Percentiles rank a stretch among this genome's conserved stretches.
Evolutionary conservation across 169 alveolate species (phyloP).

Genomic region (Plasmodium cynomolgi): DNA sequence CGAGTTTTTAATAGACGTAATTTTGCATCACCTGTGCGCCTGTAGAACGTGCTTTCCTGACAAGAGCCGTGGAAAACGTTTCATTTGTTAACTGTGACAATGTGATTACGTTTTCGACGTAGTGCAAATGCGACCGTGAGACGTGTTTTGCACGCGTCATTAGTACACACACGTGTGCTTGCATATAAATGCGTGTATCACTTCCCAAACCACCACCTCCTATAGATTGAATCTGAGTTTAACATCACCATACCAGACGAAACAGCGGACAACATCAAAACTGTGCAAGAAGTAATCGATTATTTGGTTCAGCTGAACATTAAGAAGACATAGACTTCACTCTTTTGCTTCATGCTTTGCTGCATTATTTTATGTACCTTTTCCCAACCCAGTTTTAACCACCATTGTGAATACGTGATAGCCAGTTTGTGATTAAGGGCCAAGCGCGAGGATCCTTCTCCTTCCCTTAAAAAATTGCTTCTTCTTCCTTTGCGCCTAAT

Average conservation of each 20-base stretch:
- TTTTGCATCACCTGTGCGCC: neutral
- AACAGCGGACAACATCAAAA: slow-evolving; percentile 72
- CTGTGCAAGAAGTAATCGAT: slow-evolving; percentile 70
- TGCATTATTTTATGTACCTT: neutral
- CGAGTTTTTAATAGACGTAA: slow-evolving; percentile 74
- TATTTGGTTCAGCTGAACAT: slow-evolving; percentile 62
- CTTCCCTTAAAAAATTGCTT: neutral
- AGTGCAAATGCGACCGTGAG: neutral
- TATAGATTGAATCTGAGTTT: slow-evolving; percentile 71
- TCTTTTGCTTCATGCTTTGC: neutral
- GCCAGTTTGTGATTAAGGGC: neutral
- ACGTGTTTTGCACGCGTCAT: neutral
- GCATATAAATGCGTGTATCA: neutral
- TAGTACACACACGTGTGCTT: neutral
- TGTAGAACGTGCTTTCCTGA: neutral
- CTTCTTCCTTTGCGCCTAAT: neutral
- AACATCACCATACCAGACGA: slow-evolving; percentile 75
- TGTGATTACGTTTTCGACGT: neutral
- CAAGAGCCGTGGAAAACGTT: neutral
- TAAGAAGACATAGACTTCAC: slow-evolving; percentile 27
- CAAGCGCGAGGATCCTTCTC: neutral
- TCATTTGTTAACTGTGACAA: neutral
- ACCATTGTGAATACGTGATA: neutral
- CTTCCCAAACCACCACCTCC: slow-evolving; percentile 6
- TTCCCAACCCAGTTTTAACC: neutral